Conservation (phyloP, 129 eudicot genomes). For the Silybum marianum region DNA sequence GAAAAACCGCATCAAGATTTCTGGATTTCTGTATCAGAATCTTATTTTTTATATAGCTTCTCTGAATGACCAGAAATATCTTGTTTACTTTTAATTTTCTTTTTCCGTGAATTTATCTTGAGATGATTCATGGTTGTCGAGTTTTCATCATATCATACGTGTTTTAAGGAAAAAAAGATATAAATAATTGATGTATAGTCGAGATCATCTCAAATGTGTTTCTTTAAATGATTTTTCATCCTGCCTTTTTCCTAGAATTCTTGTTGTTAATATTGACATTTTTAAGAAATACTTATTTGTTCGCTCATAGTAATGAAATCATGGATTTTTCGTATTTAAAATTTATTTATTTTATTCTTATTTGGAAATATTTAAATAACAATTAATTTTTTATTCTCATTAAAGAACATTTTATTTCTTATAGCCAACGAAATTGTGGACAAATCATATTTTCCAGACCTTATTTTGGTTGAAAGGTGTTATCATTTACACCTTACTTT, state of each 20-base stretch:
- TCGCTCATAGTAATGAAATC: too few relatives aligned
- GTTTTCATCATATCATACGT: background rate
- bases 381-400: background rate
- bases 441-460: background rate
- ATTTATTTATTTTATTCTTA: too few relatives aligned
- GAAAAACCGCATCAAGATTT: conserved; percentile 2
- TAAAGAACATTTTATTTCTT: background rate
- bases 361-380: background rate
- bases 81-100: background rate
- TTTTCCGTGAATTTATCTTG: background rate
- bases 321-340: too few relatives aligned
- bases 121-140: background rate
- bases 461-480: too few relatives aligned
- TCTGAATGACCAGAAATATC: background rate
- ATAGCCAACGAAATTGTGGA: background rate
- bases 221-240: too few relatives aligned
- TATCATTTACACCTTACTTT: too few relatives aligned
- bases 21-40: background rate
- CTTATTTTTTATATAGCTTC: background rate
- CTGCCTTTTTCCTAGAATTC: too few relatives aligned
- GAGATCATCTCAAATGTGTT: background rate
- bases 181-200: background rate
- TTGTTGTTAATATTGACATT: too few relatives aligned
- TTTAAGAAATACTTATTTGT: too few relatives aligned
- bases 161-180: background rate